Evolutionary conservation across 2,329 filamentous ascomycete genomes (phyloP).

Genomic region (Ceratocystis lukuohia): DNA sequence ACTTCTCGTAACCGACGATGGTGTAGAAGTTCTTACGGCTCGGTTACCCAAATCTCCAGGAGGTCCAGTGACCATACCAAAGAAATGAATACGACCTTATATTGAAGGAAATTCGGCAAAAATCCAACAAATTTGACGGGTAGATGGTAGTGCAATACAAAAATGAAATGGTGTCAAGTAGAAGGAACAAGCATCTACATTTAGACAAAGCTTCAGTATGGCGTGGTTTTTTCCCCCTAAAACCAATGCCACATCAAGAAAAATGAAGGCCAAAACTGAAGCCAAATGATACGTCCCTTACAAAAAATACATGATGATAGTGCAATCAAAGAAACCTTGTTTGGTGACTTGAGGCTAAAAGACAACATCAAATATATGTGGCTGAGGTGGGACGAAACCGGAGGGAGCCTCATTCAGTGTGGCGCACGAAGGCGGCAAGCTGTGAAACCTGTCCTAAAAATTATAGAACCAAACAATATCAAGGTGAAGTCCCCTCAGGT

Average conservation of each 20-base stretch:
- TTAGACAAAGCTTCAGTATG: neutral
- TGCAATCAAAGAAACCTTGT: too few species aligned
- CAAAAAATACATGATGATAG: too few species aligned
- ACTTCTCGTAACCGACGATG: constrained; percentile 67
- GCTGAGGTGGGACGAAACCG: neutral
- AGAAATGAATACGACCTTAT: neutral
- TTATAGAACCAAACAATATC: neutral
- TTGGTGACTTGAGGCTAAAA: neutral
- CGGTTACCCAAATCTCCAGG: constrained; percentile 60
- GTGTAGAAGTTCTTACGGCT: constrained; percentile 69
- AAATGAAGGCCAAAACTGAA: too few species aligned
- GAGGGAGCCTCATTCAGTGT: neutral
- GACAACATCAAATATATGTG: neutral
- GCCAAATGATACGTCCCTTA: too few species aligned
- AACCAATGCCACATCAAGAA: too few species aligned
- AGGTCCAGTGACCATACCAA: constrained; percentile 51
- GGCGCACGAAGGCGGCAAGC: neutral
- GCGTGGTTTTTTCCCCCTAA: too few species aligned
- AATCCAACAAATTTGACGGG: neutral
- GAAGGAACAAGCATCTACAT: neutral
- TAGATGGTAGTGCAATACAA: neutral
- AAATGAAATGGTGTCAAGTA: neutral
- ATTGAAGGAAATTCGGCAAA: neutral
- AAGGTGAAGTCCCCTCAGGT: neutral
- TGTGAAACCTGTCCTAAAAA: neutral